Conservation (phyloP, 2,329 filamentous ascomycete genomes). For the Neocatenulostroma microsporum region DNA sequence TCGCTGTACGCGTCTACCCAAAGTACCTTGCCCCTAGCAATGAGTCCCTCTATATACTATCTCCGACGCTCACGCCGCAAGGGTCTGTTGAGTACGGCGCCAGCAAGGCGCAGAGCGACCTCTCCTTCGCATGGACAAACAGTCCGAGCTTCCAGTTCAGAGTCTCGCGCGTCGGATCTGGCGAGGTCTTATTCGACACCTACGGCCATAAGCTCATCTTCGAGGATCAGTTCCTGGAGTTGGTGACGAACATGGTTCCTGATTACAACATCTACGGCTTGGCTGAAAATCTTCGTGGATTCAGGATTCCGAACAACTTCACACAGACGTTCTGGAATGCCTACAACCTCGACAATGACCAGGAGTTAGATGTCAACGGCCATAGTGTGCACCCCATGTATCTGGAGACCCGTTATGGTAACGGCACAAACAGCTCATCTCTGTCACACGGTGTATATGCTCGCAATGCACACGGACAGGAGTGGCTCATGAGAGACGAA, state of each 20-base stretch:
- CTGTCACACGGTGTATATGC: constrained; percentile 26
- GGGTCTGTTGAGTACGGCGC: constrained; percentile 8
- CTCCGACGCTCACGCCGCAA: constrained; percentile 11
- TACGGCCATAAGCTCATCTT: constrained; percentile 25
- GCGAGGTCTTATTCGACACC: constrained; percentile 26
- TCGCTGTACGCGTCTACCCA: constrained; percentile 19
- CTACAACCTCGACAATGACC: constrained; percentile 19
- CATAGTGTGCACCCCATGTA: constrained; percentile 29
- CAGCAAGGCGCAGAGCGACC: constrained; percentile 19
- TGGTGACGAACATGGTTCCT: constrained; percentile 21
- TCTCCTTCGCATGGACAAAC: constrained; percentile 24
- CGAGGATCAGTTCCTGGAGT: constrained; percentile 27
- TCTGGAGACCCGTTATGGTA: constrained; percentile 26
- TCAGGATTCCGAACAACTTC: constrained; percentile 25
- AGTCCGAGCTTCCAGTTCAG: constrained; percentile 24
- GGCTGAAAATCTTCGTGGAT: constrained; percentile 23
- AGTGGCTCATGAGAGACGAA: constrained; percentile 23
- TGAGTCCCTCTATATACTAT: constrained; percentile 20
- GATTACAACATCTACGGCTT: constrained; percentile 29
- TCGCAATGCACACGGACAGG: constrained; percentile 28
- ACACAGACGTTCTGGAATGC: constrained; percentile 29
- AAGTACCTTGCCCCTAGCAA: constrained; percentile 19
- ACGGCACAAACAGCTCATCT: constrained; percentile 4
- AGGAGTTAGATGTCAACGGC: constrained; percentile 21
- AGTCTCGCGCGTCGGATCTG: constrained; percentile 18